Conservation (phyloP, 768 basidiomycete species). For the Hirschioporus abietinus region DNA sequence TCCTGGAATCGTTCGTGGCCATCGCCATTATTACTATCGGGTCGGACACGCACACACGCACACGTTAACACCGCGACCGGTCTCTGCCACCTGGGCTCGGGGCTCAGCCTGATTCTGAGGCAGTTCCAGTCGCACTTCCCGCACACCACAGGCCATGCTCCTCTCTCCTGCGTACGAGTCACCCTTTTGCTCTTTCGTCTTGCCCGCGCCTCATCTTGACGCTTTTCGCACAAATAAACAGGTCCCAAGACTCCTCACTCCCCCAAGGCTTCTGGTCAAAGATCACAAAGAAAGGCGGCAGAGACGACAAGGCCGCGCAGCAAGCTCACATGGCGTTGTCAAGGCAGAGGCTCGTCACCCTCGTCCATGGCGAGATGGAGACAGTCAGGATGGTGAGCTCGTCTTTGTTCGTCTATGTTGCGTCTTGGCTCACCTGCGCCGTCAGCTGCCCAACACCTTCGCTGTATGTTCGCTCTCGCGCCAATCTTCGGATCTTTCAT, state of each 20-base stretch:
- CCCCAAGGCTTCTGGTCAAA: conserved; percentile 52
- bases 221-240: conserved; percentile 29
- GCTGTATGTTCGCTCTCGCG: conserved; percentile 37
- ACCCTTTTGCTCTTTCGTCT: conserved; percentile 20
- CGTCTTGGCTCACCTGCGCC: conserved; percentile 9
- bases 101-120: conserved; percentile 3
- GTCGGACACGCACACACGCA: conserved; percentile 9
- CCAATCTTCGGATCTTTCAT: background rate
- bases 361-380: conserved; percentile 82
- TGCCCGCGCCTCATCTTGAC: conserved; percentile 27
- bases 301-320: conserved; percentile 59
- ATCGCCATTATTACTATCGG: conserved; percentile 8
- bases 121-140: conserved; percentile 1
- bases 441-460: conserved; percentile 64
- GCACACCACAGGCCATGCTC: conserved; percentile 45
- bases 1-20: background rate
- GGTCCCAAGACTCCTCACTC: conserved; percentile 53
- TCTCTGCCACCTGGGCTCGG: conserved; percentile 9
- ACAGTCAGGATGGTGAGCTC: conserved; percentile 64
- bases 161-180: conserved; percentile 71
- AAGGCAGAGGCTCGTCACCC: conserved; percentile 71
- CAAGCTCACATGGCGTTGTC: conserved; percentile 63
- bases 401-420: conserved; percentile 2
- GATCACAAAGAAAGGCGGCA: conserved; percentile 49
- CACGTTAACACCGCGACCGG: conserved; percentile 9